Percentiles rank a stretch among this genome's conserved stretches.
Evolutionary conservation across 148 eudicot genomes (phyloP).

Genomic region (Vaccinium darrowii): DNA sequence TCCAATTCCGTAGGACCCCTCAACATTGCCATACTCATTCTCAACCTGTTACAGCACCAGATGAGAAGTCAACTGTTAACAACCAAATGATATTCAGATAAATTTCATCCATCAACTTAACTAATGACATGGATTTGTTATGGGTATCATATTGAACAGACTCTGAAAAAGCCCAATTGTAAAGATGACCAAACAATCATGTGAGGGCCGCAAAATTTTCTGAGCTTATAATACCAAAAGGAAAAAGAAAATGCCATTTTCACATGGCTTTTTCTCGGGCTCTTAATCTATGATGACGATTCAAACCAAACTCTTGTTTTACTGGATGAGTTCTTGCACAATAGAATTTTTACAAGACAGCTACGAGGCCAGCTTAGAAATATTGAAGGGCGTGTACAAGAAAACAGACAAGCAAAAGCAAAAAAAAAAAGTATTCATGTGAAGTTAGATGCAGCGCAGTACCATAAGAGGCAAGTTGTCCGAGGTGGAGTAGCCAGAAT

Average conservation of each 20-base stretch:
- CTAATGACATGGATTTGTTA: background rate
- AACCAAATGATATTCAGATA: background rate
- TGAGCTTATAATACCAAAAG: background rate
- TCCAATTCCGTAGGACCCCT: constrained; percentile 40
- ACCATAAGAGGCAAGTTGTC: background rate
- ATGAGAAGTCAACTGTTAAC: background rate
- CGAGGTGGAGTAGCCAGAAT: background rate
- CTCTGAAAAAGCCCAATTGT: background rate
- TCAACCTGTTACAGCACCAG: constrained; percentile 33
- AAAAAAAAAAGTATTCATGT: background rate
- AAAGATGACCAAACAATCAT: background rate
- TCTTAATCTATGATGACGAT: background rate
- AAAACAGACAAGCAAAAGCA: background rate
- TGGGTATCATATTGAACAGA: background rate
- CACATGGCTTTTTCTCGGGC: background rate
- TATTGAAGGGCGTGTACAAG: background rate
- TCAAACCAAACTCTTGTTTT: background rate
- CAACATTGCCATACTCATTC: constrained; percentile 53
- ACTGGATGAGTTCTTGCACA: background rate
- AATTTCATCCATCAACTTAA: background rate
- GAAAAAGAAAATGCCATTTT: background rate
- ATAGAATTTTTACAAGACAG: background rate
- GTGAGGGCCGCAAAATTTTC: background rate
- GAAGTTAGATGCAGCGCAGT: background rate
- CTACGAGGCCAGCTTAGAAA: background rate